Evolutionary conservation across 805 yeast species (phyloP).

Genomic region (Huiozyma naganishii): DNA sequence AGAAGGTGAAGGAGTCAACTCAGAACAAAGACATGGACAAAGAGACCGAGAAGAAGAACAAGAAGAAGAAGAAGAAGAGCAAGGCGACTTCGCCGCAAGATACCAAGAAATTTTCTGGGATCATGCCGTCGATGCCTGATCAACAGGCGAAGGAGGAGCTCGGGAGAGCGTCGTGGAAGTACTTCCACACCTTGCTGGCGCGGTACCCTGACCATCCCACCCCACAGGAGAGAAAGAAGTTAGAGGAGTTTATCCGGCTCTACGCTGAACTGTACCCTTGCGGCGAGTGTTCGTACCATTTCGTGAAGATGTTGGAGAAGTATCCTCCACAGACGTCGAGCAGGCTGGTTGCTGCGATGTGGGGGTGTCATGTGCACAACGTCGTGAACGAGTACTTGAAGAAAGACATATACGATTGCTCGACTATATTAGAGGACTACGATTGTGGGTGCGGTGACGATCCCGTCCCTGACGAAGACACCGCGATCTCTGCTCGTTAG

Average conservation of each 20-base stretch:
- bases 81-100: slow-evolving; percentile 1
- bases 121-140: slow-evolving; percentile 93
- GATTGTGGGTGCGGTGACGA: slow-evolving; percentile 96
- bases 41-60: not conserved
- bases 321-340: slow-evolving; percentile 78
- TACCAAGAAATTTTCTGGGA: slow-evolving; percentile 27
- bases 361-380: slow-evolving; percentile 95
- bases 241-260: slow-evolving; percentile 51
- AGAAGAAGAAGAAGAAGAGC: not conserved
- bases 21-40: not conserved
- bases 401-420: slow-evolving; percentile 74
- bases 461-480: slow-evolving; percentile 11
- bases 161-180: slow-evolving; percentile 86
- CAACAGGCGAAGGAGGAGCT: slow-evolving; percentile 57
- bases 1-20: too few species aligned
- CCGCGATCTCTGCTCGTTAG: not conserved
- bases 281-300: slow-evolving; percentile 94
- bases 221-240: slow-evolving; percentile 47
- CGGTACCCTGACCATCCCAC: slow-evolving; percentile 83
- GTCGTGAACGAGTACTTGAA: slow-evolving; percentile 64
- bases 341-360: slow-evolving; percentile 72
- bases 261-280: slow-evolving; percentile 94
- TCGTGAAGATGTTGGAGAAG: slow-evolving; percentile 52
- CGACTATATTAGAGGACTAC: slow-evolving; percentile 75
- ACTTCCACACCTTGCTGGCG: slow-evolving; percentile 85